These are phyloP conservation scores for Kandelia obovata DNA, from an alignment of 345 rosid genomes.

Conservation along the genomic window DNA sequence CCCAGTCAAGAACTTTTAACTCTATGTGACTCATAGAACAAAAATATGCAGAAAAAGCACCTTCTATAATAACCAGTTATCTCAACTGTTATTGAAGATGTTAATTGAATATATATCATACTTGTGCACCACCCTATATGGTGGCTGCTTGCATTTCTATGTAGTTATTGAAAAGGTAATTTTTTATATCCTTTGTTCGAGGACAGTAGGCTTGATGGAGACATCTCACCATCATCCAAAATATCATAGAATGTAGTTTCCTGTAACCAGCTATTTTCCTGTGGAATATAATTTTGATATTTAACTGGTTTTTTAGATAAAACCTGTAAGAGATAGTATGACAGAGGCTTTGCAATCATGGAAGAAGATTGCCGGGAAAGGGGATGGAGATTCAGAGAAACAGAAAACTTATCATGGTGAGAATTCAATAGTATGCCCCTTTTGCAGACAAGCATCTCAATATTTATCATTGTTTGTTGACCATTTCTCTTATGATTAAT, in stretches of 20 bases:
- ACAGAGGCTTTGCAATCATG: slow-evolving; percentile 87
- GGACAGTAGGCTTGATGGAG: not conserved
- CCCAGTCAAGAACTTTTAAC: too few species aligned
- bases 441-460: slow-evolving; percentile 1
- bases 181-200: not conserved
- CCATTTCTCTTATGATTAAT: slow-evolving; percentile 16
- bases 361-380: slow-evolving; percentile 85
- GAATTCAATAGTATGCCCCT: slow-evolving; percentile 9
- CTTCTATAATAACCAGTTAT: not conserved
- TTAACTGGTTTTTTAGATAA: slow-evolving; percentile 57
- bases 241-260: slow-evolving; percentile 13
- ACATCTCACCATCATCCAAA: not conserved
- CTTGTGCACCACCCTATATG: not conserved
- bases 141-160: too few species aligned
- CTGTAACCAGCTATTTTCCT: slow-evolving; percentile 13
- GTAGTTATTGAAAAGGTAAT: not conserved
- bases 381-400: slow-evolving; percentile 58
- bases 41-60: not conserved
- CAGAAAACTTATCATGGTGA: slow-evolving; percentile 63
- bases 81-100: not conserved
- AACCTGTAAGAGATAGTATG: slow-evolving; percentile 93
- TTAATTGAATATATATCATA: not conserved
- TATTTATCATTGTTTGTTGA: slow-evolving; percentile 4
- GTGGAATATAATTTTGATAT: slow-evolving; percentile 8
- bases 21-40: too few species aligned